phyloP scores from a whole-genome alignment of 1,139 yeast genomes.

The Hanseniaspora uvarum region DNA sequence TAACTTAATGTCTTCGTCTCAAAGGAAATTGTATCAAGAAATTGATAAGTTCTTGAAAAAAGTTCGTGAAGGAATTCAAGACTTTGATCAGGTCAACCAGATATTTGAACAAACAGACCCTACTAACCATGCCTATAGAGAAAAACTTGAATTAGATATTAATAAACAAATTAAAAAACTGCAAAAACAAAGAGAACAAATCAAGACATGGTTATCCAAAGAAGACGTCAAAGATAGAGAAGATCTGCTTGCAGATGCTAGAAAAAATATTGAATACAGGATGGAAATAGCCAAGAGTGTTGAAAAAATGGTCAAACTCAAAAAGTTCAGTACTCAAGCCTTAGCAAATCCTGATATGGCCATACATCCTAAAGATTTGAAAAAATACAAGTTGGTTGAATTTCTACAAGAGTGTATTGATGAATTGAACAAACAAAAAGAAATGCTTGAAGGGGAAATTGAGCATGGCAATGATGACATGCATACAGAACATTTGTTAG shows the following conservation, averaged over 20 bases:
- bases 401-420: slow-evolving; percentile 70
- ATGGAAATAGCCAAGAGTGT: slow-evolving; percentile 96
- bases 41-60: slow-evolving; percentile 93
- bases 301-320: slow-evolving; percentile 89
- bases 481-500: slow-evolving; percentile 43
- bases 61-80: slow-evolving; percentile 83
- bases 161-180: slow-evolving; percentile 93
- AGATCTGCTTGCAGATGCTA: slow-evolving; percentile 58
- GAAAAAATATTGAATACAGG: slow-evolving; percentile 76
- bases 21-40: slow-evolving; percentile 65
- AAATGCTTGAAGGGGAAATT: slow-evolving; percentile 59
- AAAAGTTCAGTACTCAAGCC: slow-evolving; percentile 92
- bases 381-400: slow-evolving; percentile 62
- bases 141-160: slow-evolving; percentile 83
- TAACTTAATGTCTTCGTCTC: slow-evolving; percentile 41
- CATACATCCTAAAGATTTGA: slow-evolving; percentile 66
- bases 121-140: slow-evolving; percentile 72
- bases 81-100: slow-evolving; percentile 78
- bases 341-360: slow-evolving; percentile 56
- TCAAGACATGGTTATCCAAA: slow-evolving; percentile 89
- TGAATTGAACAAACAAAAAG: slow-evolving; percentile 74
- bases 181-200: slow-evolving; percentile 89
- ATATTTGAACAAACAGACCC: slow-evolving; percentile 68
- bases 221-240: slow-evolving; percentile 88
- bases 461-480: slow-evolving; percentile 37